Conservation (phyloP, 768 basidiomycete genomes). For the Neoboletus magnificus region DNA sequence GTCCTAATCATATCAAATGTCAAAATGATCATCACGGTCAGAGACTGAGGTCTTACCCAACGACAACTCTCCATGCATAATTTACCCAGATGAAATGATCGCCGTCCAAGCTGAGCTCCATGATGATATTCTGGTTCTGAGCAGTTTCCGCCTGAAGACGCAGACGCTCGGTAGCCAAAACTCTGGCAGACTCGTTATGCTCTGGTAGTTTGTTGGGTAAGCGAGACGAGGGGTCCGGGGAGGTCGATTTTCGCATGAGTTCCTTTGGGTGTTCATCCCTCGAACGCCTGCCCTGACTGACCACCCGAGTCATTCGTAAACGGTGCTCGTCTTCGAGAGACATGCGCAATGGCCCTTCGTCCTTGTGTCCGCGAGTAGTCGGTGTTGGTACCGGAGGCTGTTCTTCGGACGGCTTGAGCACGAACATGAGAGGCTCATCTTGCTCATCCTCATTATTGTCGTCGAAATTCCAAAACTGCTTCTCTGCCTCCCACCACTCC, state of each 20-base stretch:
- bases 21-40: background rate
- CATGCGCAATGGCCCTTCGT: slow-evolving; percentile 37
- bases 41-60: slow-evolving; percentile 58
- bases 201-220: slow-evolving; percentile 49
- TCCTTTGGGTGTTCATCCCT: slow-evolving; percentile 59
- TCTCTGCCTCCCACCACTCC: slow-evolving; percentile 99
- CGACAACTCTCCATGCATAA: slow-evolving; percentile 90
- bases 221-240: slow-evolving; percentile 36
- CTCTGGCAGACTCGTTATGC: slow-evolving; percentile 70
- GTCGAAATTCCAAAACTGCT: slow-evolving; percentile 99
- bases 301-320: slow-evolving; percentile 48
- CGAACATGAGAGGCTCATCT: slow-evolving; percentile 89
- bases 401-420: slow-evolving; percentile 85
- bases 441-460: slow-evolving; percentile 87
- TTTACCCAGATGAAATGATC: slow-evolving; percentile 96
- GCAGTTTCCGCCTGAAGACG: slow-evolving; percentile 91
- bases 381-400: slow-evolving; percentile 38
- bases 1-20: slow-evolving; percentile 47
- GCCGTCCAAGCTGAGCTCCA: slow-evolving; percentile 92
- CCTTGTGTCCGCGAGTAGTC: slow-evolving; percentile 35
- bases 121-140: slow-evolving; percentile 92
- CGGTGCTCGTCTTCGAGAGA: slow-evolving; percentile 32
- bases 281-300: slow-evolving; percentile 50
- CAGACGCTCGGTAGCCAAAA: slow-evolving; percentile 85
- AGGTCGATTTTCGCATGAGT: slow-evolving; percentile 36